Base-by-base conservation (phyloP, 176 grass and related monocot genomes). In the Thalia dealbata region DNA sequence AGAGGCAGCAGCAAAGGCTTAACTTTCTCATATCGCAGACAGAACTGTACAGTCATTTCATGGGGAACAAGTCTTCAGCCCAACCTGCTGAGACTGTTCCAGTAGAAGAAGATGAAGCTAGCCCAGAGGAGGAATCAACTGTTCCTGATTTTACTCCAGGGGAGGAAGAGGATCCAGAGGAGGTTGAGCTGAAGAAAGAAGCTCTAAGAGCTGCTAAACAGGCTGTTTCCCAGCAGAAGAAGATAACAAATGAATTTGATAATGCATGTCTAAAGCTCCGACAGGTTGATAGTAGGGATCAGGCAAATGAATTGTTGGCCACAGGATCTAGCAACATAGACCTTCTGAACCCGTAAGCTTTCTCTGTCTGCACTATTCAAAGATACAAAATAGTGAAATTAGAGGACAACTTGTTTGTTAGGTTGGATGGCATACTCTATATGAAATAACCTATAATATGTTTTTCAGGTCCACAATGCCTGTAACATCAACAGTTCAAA, bases 1-100 rank as follows among this genome's bases (percentile, higher is more conserved):
- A 88, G 79, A 91, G 95, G 77, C 95, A 99, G 79, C 95, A 99
- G 61, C 95, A 99, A 59, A 91, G 95, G 61, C 83, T 99, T 44
- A 99, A 99, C 69, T 99, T 99, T 83, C 79, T 99, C 64, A 76
- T 99, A 30, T 99, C 95, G 19, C 95, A 99, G 82, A 99, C 95
- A 13, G 95, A 99, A 73, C 79, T 99, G 76, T 99, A 99, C 74
- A 99, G 95, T 58, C 95, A 99, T 80, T 99, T 99, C 64, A 99
- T 99, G 95, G 87, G 90, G 69, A 99, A 99, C 60, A 99, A 95
- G 85, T 52, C 95, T 35, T 78, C 52, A 52, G 18, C 77, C 50
- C 84, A 78, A 78, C 50, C 78, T 51, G 76, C 38, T 32, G 67
- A 71, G 41, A 21, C 35, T 61, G 38, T 67, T 30, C 28, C 21